Evolutionary conservation across 2,329 filamentous ascomycete genomes (phyloP).

Genomic region (Lasiodiplodia sp.): DNA sequence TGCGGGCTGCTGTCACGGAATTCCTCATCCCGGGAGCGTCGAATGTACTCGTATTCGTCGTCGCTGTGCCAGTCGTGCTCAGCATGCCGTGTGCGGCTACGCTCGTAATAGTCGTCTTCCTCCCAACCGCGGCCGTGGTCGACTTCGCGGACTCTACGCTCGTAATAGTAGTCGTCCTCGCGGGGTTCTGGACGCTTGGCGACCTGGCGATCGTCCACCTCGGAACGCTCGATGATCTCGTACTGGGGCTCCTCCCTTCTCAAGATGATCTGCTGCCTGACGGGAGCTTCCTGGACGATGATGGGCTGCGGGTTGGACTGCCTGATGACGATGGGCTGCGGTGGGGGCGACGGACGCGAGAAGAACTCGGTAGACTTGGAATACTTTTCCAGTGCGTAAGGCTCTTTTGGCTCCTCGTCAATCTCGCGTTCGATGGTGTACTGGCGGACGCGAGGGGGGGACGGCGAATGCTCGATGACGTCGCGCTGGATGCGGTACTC

Average conservation of each 20-base stretch:
- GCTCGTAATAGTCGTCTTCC: conserved; percentile 45
- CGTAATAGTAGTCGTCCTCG: conserved; percentile 69
- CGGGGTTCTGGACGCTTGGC: conserved; percentile 49
- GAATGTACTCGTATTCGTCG: conserved; percentile 67
- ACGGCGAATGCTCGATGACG: conserved; percentile 53
- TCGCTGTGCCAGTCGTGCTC: conserved; percentile 59
- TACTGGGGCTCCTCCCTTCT: conserved; percentile 64
- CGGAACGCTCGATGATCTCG: conserved; percentile 65
- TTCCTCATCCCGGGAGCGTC: conserved; percentile 54
- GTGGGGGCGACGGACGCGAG: conserved; percentile 51
- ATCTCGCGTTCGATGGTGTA: conserved; percentile 52
- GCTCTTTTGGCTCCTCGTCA: conserved; percentile 50
- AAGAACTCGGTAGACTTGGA: conserved; percentile 62
- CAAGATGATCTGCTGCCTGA: conserved; percentile 54
- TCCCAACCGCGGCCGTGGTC: conserved; percentile 56
- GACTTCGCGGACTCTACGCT: conserved; percentile 62
- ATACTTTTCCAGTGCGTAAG: conserved; percentile 58
- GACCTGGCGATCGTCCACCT: conserved; percentile 59
- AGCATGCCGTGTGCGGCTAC: conserved; percentile 41
- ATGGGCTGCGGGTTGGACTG: conserved; percentile 59
- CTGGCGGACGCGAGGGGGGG: conserved; percentile 47
- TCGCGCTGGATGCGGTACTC: conserved; percentile 62
- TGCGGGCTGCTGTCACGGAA: conserved; percentile 51
- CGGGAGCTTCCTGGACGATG: conserved; percentile 62
- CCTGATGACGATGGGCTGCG: conserved; percentile 58